Conservation (phyloP, 2,329 filamentous ascomycete genomes). For the Colletotrichum agaves region DNA sequence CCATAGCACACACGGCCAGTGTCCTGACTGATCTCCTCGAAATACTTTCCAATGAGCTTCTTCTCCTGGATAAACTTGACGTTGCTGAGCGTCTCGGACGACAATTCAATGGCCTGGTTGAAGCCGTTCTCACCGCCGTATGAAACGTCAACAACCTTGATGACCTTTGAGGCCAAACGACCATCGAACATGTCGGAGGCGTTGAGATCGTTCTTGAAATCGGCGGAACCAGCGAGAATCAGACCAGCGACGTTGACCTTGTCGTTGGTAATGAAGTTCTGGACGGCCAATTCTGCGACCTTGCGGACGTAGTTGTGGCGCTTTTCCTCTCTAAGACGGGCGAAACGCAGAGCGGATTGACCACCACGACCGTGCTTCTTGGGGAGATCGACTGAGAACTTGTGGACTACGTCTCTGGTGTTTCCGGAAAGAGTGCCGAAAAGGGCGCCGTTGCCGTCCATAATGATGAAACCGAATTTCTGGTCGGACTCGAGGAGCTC, state of each 20-base stretch:
- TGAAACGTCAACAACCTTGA: constrained; percentile 99
- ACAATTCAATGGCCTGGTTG: constrained; percentile 98
- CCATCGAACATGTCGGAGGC: constrained; percentile 97
- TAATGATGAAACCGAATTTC: constrained; percentile 99
- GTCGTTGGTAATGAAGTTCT: constrained; percentile 98
- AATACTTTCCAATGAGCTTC: constrained; percentile 99
- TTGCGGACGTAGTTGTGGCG: constrained; percentile 99
- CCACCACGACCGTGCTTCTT: constrained; percentile 99
- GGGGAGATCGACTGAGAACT: constrained; percentile 97
- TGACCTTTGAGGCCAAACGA: constrained; percentile 92
- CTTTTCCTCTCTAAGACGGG: constrained; percentile 99
- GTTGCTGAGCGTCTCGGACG: constrained; percentile 94
- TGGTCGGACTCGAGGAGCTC: constrained; percentile 98
- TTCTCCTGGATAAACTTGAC: constrained; percentile 99
- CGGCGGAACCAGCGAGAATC: constrained; percentile 94
- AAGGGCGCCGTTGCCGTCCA: constrained; percentile 98
- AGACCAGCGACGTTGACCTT: constrained; percentile 98
- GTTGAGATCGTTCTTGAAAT: constrained; percentile 99
- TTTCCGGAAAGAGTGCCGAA: constrained; percentile 98
- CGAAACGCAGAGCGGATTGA: constrained; percentile 99
- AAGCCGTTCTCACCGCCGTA: constrained; percentile 99
- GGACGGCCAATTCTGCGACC: constrained; percentile 95
- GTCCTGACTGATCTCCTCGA: constrained; percentile 98
- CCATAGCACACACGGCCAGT: constrained; percentile 97
- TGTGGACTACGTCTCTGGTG: constrained; percentile 95